Conservation (phyloP, 805 yeast genomes). For the Kluyveromyces dobzhanskii region DNA sequence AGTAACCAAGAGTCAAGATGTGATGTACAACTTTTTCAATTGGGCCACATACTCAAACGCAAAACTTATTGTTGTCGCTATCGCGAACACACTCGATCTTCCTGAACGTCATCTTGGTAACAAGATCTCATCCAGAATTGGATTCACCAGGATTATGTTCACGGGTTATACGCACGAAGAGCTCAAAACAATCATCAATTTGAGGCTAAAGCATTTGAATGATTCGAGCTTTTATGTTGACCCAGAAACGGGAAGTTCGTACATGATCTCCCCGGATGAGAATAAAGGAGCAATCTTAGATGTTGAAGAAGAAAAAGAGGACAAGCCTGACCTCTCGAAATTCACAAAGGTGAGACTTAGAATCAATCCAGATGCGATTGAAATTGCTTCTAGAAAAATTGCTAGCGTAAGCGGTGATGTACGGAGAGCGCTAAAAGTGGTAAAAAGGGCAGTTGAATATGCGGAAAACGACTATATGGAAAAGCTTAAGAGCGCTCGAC, state of each 20-base stretch:
- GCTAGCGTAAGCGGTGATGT: conserved; percentile 98
- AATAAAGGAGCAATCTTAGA: conserved; percentile 4
- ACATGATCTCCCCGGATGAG: conserved; percentile 19
- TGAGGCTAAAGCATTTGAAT: conserved; percentile 50
- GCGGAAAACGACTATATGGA: conserved; percentile 57
- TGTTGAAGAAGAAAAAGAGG: neutral
- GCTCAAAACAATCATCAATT: conserved; percentile 62
- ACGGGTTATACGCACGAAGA: conserved; percentile 82
- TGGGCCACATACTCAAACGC: conserved; percentile 89
- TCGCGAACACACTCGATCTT: conserved; percentile 95
- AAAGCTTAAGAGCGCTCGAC: conserved; percentile 27
- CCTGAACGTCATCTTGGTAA: conserved; percentile 85
- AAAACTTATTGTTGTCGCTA: conserved; percentile 78
- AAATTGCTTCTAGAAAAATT: conserved; percentile 86
- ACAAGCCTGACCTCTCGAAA: conserved; percentile 9
- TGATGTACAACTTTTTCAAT: conserved; percentile 92
- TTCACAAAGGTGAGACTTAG: conserved; percentile 28
- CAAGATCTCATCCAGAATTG: conserved; percentile 86
- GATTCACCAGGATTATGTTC: conserved; percentile 78
- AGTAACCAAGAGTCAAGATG: conserved; percentile 67
- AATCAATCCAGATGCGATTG: conserved; percentile 65
- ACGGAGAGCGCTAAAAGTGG: conserved; percentile 78
- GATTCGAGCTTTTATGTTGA: conserved; percentile 28
- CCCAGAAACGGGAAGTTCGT: conserved; percentile 31
- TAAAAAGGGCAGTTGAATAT: conserved; percentile 81